Conservation (phyloP, 495 filamentous ascomycete species). For the Hypoxylon fuscum region DNA sequence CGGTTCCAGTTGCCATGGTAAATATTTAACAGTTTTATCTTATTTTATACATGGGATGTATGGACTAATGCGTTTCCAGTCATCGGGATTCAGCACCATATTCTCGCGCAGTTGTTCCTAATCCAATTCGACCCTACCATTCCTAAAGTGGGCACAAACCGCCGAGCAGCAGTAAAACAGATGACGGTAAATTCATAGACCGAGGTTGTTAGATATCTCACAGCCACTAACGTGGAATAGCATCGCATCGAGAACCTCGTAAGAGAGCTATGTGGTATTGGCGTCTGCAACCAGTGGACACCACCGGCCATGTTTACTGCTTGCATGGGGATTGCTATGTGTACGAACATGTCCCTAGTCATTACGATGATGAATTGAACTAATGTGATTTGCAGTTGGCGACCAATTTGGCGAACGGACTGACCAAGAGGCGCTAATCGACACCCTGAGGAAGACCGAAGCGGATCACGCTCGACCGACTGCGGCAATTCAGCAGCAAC, state of each 20-base stretch:
- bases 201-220: not conserved
- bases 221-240: constrained; percentile 33
- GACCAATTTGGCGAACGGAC: constrained; percentile 53
- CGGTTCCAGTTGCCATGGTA: constrained; percentile 58
- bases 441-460: constrained; percentile 55
- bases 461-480: constrained; percentile 57
- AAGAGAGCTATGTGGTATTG: constrained; percentile 61
- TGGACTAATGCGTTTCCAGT: constrained; percentile 42
- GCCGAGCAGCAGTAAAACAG: constrained; percentile 39
- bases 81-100: constrained; percentile 64
- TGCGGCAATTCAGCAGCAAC: constrained; percentile 48
- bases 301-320: constrained; percentile 65
- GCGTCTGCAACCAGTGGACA: constrained; percentile 58
- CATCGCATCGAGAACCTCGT: constrained; percentile 54
- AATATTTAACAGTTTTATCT: constrained; percentile 13
- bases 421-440: constrained; percentile 56
- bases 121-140: constrained; percentile 55
- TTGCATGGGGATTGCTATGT: constrained; percentile 62
- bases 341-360: constrained; percentile 44
- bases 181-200: constrained; percentile 43
- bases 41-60: not conserved
- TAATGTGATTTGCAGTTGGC: constrained; percentile 49
- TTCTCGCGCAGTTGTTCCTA: constrained; percentile 60
- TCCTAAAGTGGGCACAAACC: constrained; percentile 45
- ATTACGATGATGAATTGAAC: not conserved